These are phyloP conservation scores for Gynochthodes officinalis DNA, from an alignment of 257 asterid genomes.

Conservation along the genomic window DNA sequence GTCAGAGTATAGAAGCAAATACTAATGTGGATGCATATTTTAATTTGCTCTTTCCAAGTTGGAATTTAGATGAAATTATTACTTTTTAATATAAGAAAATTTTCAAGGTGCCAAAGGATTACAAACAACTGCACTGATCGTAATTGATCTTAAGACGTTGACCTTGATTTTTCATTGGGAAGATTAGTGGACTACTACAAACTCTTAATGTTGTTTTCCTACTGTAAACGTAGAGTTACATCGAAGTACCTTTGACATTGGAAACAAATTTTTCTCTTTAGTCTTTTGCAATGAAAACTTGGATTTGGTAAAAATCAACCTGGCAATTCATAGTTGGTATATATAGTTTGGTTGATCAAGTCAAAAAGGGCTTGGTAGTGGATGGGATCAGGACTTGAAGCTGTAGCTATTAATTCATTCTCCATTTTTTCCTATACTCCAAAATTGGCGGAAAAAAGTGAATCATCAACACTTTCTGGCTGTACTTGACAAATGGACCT, in stretches of 20 bases:
- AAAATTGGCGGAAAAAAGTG: conserved; percentile 24
- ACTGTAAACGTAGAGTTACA: neutral
- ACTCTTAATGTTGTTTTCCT: neutral
- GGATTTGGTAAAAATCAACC: conserved; percentile 7
- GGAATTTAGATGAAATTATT: neutral
- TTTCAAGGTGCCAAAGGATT: neutral
- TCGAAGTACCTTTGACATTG: neutral
- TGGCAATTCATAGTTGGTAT: neutral
- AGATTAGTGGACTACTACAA: neutral
- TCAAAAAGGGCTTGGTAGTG: conserved; percentile 9
- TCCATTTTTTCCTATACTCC: conserved; percentile 12
- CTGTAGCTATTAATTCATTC: neutral
- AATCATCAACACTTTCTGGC: neutral
- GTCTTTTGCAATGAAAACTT: conserved; percentile 3
- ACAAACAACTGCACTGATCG: neutral
- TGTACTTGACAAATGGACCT: neutral
- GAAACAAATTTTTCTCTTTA: neutral
- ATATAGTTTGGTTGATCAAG: neutral
- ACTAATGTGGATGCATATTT: neutral
- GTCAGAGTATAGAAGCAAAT: neutral
- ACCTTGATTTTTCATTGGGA: neutral
- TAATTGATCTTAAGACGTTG: neutral
- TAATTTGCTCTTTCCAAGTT: neutral
- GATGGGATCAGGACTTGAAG: neutral
- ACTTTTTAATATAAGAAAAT: neutral